Evolutionary conservation across 2,329 filamentous ascomycete species (phyloP).

Genomic region (Colletotrichum sp.): DNA sequence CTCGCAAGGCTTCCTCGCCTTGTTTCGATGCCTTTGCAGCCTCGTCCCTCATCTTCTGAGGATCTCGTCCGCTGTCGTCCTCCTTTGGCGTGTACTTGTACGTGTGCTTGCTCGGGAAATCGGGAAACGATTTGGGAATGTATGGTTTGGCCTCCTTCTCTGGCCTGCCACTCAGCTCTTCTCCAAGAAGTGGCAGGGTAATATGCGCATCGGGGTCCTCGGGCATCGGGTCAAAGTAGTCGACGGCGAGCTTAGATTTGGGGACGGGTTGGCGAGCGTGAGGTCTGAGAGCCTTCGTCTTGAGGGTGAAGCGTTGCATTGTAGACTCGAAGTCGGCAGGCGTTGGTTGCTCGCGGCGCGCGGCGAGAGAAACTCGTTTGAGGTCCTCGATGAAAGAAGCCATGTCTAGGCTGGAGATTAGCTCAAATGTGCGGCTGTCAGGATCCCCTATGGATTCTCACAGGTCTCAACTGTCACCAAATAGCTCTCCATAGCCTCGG

Average conservation of each 20-base stretch:
- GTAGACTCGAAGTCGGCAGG: conserved; percentile 63
- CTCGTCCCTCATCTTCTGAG: conserved; percentile 64
- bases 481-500: conserved; percentile 65
- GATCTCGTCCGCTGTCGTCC: conserved; percentile 50
- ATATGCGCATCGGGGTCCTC: conserved; percentile 44
- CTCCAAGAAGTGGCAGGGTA: conserved; percentile 51
- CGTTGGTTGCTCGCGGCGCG: conserved; percentile 57
- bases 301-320: conserved; percentile 56
- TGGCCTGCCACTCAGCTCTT: conserved; percentile 61
- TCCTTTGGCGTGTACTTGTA: conserved; percentile 64
- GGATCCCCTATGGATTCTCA: conserved; percentile 39
- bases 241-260: conserved; percentile 39
- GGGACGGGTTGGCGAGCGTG: conserved; percentile 61
- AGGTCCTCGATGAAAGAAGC: conserved; percentile 53
- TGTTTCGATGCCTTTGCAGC: conserved; percentile 65
- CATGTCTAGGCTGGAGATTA: conserved; percentile 46
- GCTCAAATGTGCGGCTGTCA: conserved; percentile 10
- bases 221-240: conserved; percentile 41
- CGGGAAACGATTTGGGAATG: conserved; percentile 64
- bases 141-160: conserved; percentile 62
- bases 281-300: conserved; percentile 55
- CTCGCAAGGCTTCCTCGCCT: conserved; percentile 65
- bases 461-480: conserved; percentile 61
- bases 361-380: conserved; percentile 49
- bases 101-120: conserved; percentile 69